These are phyloP conservation scores for Komagataea norvegica DNA, from an alignment of 1,139 yeast genomes.

Conservation along the genomic window DNA sequence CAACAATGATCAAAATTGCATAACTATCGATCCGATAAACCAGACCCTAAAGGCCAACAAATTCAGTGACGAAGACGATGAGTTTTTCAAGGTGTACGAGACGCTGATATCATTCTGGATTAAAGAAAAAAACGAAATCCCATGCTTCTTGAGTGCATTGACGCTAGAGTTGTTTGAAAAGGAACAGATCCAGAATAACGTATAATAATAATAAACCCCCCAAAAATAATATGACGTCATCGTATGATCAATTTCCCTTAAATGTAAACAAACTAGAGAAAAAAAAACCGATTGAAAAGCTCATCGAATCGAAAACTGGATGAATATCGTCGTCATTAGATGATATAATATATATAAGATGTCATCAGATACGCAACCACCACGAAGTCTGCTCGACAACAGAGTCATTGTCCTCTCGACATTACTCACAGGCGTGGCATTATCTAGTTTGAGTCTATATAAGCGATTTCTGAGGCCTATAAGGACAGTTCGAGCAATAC, in stretches of 20 bases:
- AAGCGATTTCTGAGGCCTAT: slow-evolving; percentile 9
- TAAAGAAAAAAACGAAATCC: slow-evolving; percentile 62
- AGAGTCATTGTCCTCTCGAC: slow-evolving; percentile 4
- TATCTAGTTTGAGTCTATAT: slow-evolving; percentile 4
- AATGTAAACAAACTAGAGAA: too few relatives aligned
- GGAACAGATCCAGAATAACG: too few relatives aligned
- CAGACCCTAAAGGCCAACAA: slow-evolving; percentile 31
- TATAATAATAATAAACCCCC: too few relatives aligned
- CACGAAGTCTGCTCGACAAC: slow-evolving; percentile 2
- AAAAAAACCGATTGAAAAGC: too few relatives aligned
- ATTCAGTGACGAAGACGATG: slow-evolving; percentile 24
- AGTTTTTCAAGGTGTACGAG: slow-evolving; percentile 46
- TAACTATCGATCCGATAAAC: slow-evolving; percentile 31
- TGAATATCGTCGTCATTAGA: too few relatives aligned
- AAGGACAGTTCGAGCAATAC: slow-evolving; percentile 28
- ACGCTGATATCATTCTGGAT: slow-evolving; percentile 65
- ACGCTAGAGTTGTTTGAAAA: slow-evolving; percentile 55
- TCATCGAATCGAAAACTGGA: too few relatives aligned
- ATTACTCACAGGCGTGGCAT: slow-evolving; percentile 3
- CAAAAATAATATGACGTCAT: too few relatives aligned
- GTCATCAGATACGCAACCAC: too few relatives aligned
- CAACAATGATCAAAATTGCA: slow-evolving; percentile 31
- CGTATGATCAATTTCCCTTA: too few relatives aligned
- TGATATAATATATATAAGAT: too few relatives aligned
- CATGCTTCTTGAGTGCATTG: slow-evolving; percentile 76